Evolutionary conservation across 148 eudicot species (phyloP), one percentile per base, ranked within the genome.

Genomic region (Cornus suecica): DNA sequence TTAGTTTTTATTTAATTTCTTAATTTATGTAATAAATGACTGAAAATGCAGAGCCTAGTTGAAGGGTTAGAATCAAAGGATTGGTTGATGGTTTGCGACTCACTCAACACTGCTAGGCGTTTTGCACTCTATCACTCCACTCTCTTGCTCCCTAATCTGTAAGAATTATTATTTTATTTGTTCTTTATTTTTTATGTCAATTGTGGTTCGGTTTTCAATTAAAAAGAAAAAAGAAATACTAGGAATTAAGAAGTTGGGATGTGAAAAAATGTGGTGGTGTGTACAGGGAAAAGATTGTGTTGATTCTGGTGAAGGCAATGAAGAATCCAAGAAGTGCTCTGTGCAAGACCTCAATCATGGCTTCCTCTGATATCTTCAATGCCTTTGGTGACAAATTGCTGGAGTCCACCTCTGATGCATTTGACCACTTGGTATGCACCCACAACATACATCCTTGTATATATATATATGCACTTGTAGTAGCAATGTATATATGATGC

Each of bases 271-370:
- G 24, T 76, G 52, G 58, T 76, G 72, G 28, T 74, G 45, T 1
- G 65, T 70, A 74, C 85, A 95, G 99, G 79, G 99, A 90, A 28
- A 89, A 86, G 34, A 92, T 95, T 65, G 72, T 90, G 84, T 42
- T 78, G 67, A 86, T 90, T 76, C 54, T 90, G 83, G 94, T 93
- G 81, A 95, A 92, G 84, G 77, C 97, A 60, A 91, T 93, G 87
- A 92, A 95, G 87, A 95, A 93, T 52, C 99, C 99, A 23, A 91
- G 99, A 86, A 95, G 99, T 91, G 97, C 99, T 64, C 73, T 95
- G 76, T 84, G 88, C 83, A 95, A 95, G 85, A 95, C 97, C 24
- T 83, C 99, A 7, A 91, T 95, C 78, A 95, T 95, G 99, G 91
- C 99, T 81, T 82, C 97, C 54, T 76, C 89, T 37, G 99, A 95